Evolutionary conservation across 2,329 filamentous ascomycete species (phyloP).

Genomic region (Gaeumannomyces sp.): DNA sequence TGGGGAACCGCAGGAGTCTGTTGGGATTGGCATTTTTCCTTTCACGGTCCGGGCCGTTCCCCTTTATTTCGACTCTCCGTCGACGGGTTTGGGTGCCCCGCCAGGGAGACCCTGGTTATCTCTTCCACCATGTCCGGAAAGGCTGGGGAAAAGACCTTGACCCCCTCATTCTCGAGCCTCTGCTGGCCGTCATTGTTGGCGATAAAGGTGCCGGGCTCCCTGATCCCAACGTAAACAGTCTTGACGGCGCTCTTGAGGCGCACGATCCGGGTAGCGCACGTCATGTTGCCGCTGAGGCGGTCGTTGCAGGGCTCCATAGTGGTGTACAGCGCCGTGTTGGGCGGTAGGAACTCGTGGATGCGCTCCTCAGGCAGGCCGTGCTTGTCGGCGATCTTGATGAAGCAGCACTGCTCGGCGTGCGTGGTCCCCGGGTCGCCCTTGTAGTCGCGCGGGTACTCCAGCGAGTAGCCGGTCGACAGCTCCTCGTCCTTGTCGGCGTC

Average conservation of each 20-base stretch:
- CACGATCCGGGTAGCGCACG: slow-evolving; percentile 12
- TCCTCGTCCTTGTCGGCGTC: slow-evolving; percentile 26
- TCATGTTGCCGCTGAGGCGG: slow-evolving; percentile 31
- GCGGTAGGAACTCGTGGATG: slow-evolving; percentile 29
- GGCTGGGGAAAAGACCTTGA: slow-evolving; percentile 9
- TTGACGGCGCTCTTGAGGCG: slow-evolving; percentile 11
- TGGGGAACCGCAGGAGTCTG: too few relatives aligned
- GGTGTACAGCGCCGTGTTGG: slow-evolving; percentile 35
- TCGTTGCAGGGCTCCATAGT: slow-evolving; percentile 40
- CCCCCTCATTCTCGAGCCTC: slow-evolving; percentile 8
- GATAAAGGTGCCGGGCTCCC: slow-evolving; percentile 12
- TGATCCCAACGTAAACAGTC: slow-evolving; percentile 14
- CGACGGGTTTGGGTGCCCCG: slow-evolving; percentile 1
- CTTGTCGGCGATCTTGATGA: slow-evolving; percentile 35
- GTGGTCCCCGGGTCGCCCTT: slow-evolving; percentile 32
- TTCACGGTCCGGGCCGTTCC: too few relatives aligned
- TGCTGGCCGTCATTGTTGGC: slow-evolving; percentile 10
- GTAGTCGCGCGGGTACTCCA: slow-evolving; percentile 30
- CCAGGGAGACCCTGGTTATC: slow-evolving; percentile 8
- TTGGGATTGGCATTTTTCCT: too few relatives aligned
- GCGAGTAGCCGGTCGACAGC: slow-evolving; percentile 35
- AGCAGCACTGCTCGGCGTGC: slow-evolving; percentile 37
- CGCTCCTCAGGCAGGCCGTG: slow-evolving; percentile 28
- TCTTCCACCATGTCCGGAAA: slow-evolving; percentile 8
- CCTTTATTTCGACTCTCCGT: too few relatives aligned